phyloP scores from a whole-genome alignment of 1,284 basidiomycete genomes.

The Cutaneotrichosporon sp. region DNA sequence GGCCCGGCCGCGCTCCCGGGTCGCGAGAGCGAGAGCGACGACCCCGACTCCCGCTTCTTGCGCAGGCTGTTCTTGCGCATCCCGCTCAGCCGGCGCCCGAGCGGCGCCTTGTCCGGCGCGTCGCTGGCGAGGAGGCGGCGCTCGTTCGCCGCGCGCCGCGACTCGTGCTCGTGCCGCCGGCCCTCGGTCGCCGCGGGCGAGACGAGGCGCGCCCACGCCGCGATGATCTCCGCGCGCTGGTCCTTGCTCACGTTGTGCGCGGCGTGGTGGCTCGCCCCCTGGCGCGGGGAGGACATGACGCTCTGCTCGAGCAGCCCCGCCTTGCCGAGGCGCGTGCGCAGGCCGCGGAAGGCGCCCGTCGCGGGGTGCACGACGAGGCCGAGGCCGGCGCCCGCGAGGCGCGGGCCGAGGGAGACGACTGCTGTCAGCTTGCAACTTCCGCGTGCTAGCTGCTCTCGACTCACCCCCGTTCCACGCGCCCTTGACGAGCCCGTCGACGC shows the following conservation, averaged over 20 bases:
- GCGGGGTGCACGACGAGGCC: conserved; percentile 23
- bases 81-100: not conserved
- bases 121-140: not conserved
- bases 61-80: not conserved
- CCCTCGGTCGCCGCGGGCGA: not conserved
- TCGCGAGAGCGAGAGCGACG: not conserved
- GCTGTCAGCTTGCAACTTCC: not conserved
- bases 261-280: conserved; percentile 3
- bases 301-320: conserved; percentile 1
- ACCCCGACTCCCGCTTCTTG: not conserved
- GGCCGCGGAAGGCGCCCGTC: conserved; percentile 14
- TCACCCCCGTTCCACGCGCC: conserved; percentile 23
- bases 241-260: not conserved
- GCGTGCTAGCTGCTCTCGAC: conserved; percentile 24
- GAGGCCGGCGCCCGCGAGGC: conserved; percentile 53
- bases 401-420: conserved; percentile 56
- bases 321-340: conserved; percentile 7
- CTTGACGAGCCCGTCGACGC: conserved; percentile 21
- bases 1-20: too few relatives aligned
- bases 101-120: not conserved
- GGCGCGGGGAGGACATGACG: conserved; percentile 13
- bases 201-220: conserved; percentile 4
- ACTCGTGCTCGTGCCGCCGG: not conserved
- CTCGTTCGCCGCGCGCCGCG: not conserved
- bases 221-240: conserved; percentile 11